Evolutionary conservation across 108 stramenopile genomes (phyloP).

Genomic region (Thalassiosira profunda): DNA sequence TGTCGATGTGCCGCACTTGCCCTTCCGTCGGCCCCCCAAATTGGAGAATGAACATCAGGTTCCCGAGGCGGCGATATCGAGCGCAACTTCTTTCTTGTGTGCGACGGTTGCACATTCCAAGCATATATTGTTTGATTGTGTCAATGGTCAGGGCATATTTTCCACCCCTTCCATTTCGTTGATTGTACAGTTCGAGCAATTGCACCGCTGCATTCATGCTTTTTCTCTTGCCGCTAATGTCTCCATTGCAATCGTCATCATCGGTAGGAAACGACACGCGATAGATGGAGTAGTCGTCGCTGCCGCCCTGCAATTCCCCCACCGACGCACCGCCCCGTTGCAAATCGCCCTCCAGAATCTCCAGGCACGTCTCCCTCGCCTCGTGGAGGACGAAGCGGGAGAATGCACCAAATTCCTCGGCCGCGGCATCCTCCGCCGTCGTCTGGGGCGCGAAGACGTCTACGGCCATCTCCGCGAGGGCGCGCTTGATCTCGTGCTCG

Average conservation of each 20-base stretch:
- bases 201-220: constrained; percentile 19
- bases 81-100: constrained; percentile 12
- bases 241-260: constrained; percentile 17
- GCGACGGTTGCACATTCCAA: constrained; percentile 56
- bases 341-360: constrained; percentile 56
- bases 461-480: constrained; percentile 45
- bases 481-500: constrained; percentile 8
- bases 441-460: constrained; percentile 49
- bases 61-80: constrained; percentile 45
- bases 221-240: neutral
- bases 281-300: constrained; percentile 56
- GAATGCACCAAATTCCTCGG: constrained; percentile 47
- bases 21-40: constrained; percentile 58
- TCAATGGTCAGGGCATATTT: constrained; percentile 40
- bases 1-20: constrained; percentile 74
- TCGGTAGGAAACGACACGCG: constrained; percentile 41
- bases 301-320: constrained; percentile 66
- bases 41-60: constrained; percentile 71
- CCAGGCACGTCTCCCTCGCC: constrained; percentile 36
- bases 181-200: constrained; percentile 32
- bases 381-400: constrained; percentile 53
- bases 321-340: constrained; percentile 27
- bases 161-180: constrained; percentile 7
- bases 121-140: constrained; percentile 60
- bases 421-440: constrained; percentile 41